A percentile compares a stretch with the other conserved stretches of the same genome.
These are phyloP conservation scores for Brassica rapa DNA, from an alignment of 345 rosid species.

Conservation along the genomic window DNA sequence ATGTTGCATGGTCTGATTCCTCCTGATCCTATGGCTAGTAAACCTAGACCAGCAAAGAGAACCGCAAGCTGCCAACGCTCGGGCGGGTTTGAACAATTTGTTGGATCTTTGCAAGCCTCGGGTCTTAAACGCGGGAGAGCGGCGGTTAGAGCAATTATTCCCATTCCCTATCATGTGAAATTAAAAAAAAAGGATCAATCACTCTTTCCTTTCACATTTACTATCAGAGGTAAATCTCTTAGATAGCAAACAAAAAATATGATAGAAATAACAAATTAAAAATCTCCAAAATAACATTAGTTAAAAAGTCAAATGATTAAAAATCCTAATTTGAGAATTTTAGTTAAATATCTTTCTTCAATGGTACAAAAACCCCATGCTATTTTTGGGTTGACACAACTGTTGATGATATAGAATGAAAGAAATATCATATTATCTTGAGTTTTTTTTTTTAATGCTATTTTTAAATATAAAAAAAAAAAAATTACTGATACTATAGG, in stretches of 20 bases:
- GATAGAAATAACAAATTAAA: no score
- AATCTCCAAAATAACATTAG: no score
- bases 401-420: no score
- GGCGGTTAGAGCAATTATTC: slow-evolving; percentile 55
- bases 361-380: neutral
- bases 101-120: slow-evolving; percentile 37
- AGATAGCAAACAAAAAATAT: neutral
- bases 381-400: neutral
- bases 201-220: neutral
- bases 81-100: slow-evolving; percentile 43
- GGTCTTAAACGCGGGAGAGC: slow-evolving; percentile 52
- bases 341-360: no score
- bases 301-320: no score
- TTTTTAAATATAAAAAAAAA: no score
- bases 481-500: no score
- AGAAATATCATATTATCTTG: no score
- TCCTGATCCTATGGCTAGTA: slow-evolving; percentile 68
- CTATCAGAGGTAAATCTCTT: neutral
- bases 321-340: neutral
- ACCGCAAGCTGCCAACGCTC: slow-evolving; percentile 51
- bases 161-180: slow-evolving; percentile 59
- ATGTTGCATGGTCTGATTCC: slow-evolving; percentile 79
- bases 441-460: no score
- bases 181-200: neutral
- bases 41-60: slow-evolving; percentile 50